Percentiles rank a stretch among this genome's conserved stretches.
Conservation (phyloP, 305 asterid species). For the Plantago lanceolata region DNA sequence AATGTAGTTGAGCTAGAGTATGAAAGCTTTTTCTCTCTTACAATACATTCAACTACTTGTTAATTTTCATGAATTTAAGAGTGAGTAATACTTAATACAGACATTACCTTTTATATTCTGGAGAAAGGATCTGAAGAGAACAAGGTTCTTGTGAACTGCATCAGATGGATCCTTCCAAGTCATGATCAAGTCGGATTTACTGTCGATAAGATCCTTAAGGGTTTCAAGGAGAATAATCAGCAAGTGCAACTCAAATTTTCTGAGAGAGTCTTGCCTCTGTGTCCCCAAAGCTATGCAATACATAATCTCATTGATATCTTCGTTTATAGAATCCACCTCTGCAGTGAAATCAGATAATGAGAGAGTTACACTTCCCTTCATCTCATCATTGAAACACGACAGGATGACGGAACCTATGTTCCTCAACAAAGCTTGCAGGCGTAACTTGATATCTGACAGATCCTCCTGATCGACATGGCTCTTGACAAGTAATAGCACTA, state of each 20-base stretch:
- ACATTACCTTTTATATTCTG: neutral
- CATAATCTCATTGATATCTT: no score
- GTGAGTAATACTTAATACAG: neutral
- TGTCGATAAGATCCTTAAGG: constrained; percentile 1
- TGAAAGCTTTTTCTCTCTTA: neutral
- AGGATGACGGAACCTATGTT: neutral
- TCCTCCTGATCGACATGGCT: neutral
- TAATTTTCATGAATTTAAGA: neutral
- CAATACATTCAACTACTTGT: neutral
- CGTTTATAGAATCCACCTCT: neutral
- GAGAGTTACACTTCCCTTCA: neutral
- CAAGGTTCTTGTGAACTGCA: neutral
- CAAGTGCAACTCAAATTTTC: neutral
- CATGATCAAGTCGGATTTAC: neutral
- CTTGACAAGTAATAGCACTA: neutral
- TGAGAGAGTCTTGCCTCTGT: neutral
- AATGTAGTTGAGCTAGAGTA: no score
- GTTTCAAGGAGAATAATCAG: neutral
- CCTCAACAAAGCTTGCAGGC: neutral
- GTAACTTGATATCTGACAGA: neutral
- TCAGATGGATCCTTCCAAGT: neutral
- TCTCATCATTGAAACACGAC: neutral
- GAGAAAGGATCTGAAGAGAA: neutral
- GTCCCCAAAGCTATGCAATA: no score
- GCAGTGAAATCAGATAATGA: neutral